phyloP scores from a whole-genome alignment of 352 stramenopile genomes.

The Pythium scleroteichum region DNA sequence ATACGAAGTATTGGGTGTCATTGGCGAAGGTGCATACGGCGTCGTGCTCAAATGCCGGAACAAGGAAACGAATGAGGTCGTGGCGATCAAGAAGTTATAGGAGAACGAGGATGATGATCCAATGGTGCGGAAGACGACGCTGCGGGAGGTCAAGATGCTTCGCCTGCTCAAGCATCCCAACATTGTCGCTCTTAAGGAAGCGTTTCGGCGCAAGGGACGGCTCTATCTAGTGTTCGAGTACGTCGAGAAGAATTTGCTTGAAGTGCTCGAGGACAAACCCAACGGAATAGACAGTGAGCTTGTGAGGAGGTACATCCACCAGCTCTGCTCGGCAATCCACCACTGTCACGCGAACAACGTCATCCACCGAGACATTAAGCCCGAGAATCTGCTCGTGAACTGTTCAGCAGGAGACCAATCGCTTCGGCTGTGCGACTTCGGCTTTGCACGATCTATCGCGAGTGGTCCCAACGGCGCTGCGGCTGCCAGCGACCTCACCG shows the following conservation, averaged over 20 bases:
- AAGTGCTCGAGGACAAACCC: constrained; percentile 92
- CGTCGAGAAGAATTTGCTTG: constrained; percentile 96
- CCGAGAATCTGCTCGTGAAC: constrained; percentile 98
- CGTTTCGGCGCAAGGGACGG: constrained; percentile 95
- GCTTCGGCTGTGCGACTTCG: constrained; percentile 99
- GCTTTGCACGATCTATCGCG: constrained; percentile 86
- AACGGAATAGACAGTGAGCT: constrained; percentile 89
- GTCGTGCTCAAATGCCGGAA: constrained; percentile 92
- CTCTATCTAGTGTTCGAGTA: constrained; percentile 99
- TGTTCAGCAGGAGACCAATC: constrained; percentile 92
- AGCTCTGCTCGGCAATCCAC: constrained; percentile 95
- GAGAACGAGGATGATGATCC: constrained; percentile 90
- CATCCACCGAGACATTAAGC: constrained; percentile 99
- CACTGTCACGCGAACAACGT: constrained; percentile 98
- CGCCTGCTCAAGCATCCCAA: constrained; percentile 97
- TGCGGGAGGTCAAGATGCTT: constrained; percentile 99
- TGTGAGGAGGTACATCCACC: constrained; percentile 98
- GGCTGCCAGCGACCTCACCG: constrained; percentile 94
- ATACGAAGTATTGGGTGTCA: constrained; percentile 93
- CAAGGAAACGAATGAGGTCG: constrained; percentile 96
- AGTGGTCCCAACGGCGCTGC: constrained; percentile 36
- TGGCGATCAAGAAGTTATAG: constrained; percentile 99
- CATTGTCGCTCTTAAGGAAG: constrained; percentile 97
- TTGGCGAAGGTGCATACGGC: constrained; percentile 94
- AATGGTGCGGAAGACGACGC: constrained; percentile 92